These are phyloP conservation scores for Boechera retrofracta DNA, from an alignment of 345 rosid species.

Conservation along the genomic window DNA sequence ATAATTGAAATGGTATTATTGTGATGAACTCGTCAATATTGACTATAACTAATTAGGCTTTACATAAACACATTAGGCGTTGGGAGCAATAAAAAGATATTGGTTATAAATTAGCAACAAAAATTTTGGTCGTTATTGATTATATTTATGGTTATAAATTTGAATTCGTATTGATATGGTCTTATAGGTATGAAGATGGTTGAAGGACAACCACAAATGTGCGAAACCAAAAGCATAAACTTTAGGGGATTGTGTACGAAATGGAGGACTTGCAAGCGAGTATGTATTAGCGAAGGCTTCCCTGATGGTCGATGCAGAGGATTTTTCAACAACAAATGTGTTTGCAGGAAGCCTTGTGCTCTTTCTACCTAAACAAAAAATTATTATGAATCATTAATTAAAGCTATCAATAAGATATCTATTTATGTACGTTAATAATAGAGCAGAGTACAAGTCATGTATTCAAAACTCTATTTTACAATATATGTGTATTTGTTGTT, in stretches of 20 bases:
- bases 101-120: not conserved
- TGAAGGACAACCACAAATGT: conserved; percentile 16
- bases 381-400: not conserved
- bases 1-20: no score
- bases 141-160: not conserved
- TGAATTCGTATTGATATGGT: not conserved
- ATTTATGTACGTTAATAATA: not conserved
- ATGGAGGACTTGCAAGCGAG: not conserved
- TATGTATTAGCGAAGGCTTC: conserved; percentile 7
- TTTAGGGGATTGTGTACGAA: not conserved
- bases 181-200: not conserved
- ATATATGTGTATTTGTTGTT: no score
- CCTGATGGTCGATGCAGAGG: conserved; percentile 25
- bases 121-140: not conserved
- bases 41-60: not conserved
- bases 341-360: conserved; percentile 4
- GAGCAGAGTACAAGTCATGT: not conserved
- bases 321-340: not conserved
- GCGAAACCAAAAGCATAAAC: not conserved
- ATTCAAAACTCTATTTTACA: not conserved
- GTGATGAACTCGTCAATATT: not conserved
- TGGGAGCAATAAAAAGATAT: not conserved
- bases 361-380: not conserved
- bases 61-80: not conserved
- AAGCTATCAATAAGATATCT: not conserved